phyloP scores from a whole-genome alignment of 2,329 filamentous ascomycete genomes.

The Phialophora chinensis region DNA sequence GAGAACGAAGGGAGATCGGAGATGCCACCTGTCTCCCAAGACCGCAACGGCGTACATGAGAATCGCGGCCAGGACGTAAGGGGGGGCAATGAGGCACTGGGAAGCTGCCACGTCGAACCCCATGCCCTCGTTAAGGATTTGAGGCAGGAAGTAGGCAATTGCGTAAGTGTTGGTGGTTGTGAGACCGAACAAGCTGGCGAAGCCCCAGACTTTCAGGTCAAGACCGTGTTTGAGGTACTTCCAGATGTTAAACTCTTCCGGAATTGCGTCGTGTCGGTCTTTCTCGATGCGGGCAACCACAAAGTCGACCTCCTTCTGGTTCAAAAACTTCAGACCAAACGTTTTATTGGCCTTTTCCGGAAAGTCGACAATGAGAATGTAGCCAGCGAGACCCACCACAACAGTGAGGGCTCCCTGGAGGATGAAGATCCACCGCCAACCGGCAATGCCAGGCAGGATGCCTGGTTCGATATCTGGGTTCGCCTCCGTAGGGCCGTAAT shows the following conservation, averaged over 20 bases:
- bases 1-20: conserved; percentile 70
- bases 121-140: conserved; percentile 70
- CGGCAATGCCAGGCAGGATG: conserved; percentile 22
- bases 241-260: conserved; percentile 54
- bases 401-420: conserved; percentile 46
- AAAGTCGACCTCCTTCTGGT: conserved; percentile 35
- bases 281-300: conserved; percentile 56
- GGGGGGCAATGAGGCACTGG: conserved; percentile 75
- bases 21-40: conserved; percentile 69
- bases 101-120: conserved; percentile 68
- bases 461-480: conserved; percentile 42
- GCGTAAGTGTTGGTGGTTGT: conserved; percentile 76
- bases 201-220: conserved; percentile 63
- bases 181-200: conserved; percentile 55
- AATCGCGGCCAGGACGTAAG: conserved; percentile 67
- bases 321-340: conserved; percentile 45
- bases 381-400: conserved; percentile 49
- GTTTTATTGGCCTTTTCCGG: conserved; percentile 41
- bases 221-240: conserved; percentile 56
- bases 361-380: conserved; percentile 49
- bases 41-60: conserved; percentile 67
- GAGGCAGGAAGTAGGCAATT: conserved; percentile 78
- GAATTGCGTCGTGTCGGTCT: conserved; percentile 60
- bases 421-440: conserved; percentile 30
- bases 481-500: conserved; percentile 35